These are phyloP conservation scores for Verticillium klebahnii DNA, from an alignment of 2,329 filamentous ascomycete species.

Conservation along the genomic window DNA sequence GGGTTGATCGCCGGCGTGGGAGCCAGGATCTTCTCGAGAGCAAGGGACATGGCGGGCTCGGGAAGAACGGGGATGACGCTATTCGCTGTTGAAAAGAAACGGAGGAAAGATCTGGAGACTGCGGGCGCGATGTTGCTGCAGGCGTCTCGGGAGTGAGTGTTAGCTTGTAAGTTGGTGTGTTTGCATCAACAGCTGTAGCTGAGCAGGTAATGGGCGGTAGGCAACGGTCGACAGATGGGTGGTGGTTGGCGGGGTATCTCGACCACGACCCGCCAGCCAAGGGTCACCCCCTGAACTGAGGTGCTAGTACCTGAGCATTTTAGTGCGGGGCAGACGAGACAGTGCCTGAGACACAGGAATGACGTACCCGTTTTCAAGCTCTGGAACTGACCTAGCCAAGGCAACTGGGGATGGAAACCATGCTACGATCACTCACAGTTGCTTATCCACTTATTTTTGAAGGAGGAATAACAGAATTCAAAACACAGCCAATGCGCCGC, in stretches of 20 bases:
- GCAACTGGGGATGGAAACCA: too few species aligned
- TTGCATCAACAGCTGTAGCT: background rate
- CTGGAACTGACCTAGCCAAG: too few species aligned
- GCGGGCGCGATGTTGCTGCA: too few species aligned
- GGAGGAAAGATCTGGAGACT: background rate
- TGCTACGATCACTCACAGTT: too few species aligned
- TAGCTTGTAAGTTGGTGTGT: background rate
- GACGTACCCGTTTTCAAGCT: background rate
- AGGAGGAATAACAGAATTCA: too few species aligned
- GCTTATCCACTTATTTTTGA: too few species aligned
- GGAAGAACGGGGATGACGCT: background rate
- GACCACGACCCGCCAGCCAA: background rate
- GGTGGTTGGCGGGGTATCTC: background rate
- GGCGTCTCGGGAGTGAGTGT: background rate
- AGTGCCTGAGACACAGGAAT: constrained; percentile 1
- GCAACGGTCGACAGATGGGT: background rate
- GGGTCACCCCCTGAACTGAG: background rate
- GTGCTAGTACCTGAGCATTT: background rate
- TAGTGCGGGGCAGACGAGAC: constrained; percentile 13
- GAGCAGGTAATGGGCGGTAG: background rate
- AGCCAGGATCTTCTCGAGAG: constrained; percentile 69
- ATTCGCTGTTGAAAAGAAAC: background rate
- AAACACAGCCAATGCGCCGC: too few species aligned
- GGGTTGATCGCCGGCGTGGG: constrained; percentile 68
- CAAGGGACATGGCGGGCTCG: constrained; percentile 41